Evolutionary conservation across 169 alveolate genomes (phyloP).

Genomic region (Theileria parva): DNA sequence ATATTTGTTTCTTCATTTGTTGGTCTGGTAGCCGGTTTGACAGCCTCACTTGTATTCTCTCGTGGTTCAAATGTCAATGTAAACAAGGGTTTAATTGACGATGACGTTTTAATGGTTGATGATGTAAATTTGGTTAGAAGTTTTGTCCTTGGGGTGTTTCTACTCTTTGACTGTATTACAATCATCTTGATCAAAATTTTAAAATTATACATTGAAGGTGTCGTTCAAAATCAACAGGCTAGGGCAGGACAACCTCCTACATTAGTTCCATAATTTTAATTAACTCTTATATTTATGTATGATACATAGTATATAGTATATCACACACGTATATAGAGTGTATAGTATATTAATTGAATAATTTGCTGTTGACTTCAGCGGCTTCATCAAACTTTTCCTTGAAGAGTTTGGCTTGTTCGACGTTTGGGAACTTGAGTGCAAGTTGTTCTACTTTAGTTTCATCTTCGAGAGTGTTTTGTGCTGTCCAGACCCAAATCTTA

Average conservation of each 20-base stretch:
- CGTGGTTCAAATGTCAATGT: not conserved
- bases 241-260: no score
- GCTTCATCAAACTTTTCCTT: conserved; percentile 90
- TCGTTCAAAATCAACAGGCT: no score
- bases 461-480: conserved; percentile 93
- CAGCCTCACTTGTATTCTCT: not conserved
- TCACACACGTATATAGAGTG: not conserved
- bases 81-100: not conserved
- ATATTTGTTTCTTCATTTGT: not conserved
- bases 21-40: not conserved
- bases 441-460: conserved; percentile 89
- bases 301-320: not conserved
- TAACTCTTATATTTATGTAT: no score
- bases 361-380: conserved; percentile 78
- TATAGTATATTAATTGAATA: conserved; percentile 62
- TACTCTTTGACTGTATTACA: not conserved
- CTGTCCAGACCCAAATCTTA: conserved; percentile 95
- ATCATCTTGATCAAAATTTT: not conserved
- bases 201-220: no score
- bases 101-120: not conserved
- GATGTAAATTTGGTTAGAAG: not conserved
- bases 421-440: conserved; percentile 90
- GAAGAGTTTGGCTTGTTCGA: conserved; percentile 87
- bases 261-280: no score
- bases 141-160: not conserved